phyloP scores from a whole-genome alignment of 768 basidiomycete species.

The Suillus americanus region DNA sequence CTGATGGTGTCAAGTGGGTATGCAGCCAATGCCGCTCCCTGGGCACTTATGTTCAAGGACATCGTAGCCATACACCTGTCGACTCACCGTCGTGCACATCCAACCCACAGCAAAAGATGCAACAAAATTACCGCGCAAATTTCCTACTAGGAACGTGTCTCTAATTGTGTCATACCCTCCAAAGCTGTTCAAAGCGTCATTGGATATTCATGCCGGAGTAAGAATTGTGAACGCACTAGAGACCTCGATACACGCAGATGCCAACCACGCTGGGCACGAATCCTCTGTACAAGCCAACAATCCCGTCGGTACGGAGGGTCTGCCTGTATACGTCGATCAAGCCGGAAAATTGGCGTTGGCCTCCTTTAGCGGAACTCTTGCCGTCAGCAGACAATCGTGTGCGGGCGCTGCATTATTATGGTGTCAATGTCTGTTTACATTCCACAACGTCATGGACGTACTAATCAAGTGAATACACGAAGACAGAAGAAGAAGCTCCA shows the following conservation, averaged over 20 bases:
- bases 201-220: background rate
- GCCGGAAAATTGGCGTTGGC: constrained; percentile 41
- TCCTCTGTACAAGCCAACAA: constrained; percentile 42
- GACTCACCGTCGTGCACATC: constrained; percentile 38
- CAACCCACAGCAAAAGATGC: constrained; percentile 44
- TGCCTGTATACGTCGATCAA: constrained; percentile 44
- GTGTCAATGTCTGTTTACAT: background rate
- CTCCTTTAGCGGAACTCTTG: constrained; percentile 36
- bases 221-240: constrained; percentile 34
- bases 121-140: constrained; percentile 38
- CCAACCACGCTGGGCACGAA: constrained; percentile 42
- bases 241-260: constrained; percentile 42
- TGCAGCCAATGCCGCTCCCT: constrained; percentile 39
- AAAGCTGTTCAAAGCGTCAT: constrained; percentile 29
- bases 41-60: background rate
- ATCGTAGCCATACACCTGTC: background rate
- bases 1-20: constrained; percentile 47
- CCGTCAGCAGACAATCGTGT: constrained; percentile 42
- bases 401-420: constrained; percentile 30
- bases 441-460: constrained; percentile 13
- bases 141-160: constrained; percentile 39
- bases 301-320: constrained; percentile 40
- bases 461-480: constrained; percentile 49
- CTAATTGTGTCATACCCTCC: constrained; percentile 43
- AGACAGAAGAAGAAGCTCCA: constrained; percentile 41